A percentile compares a stretch with the other conserved stretches of the same genome.
These are phyloP conservation scores for Roridomyces roridus DNA, from an alignment of 768 basidiomycete genomes.

Conservation along the genomic window DNA sequence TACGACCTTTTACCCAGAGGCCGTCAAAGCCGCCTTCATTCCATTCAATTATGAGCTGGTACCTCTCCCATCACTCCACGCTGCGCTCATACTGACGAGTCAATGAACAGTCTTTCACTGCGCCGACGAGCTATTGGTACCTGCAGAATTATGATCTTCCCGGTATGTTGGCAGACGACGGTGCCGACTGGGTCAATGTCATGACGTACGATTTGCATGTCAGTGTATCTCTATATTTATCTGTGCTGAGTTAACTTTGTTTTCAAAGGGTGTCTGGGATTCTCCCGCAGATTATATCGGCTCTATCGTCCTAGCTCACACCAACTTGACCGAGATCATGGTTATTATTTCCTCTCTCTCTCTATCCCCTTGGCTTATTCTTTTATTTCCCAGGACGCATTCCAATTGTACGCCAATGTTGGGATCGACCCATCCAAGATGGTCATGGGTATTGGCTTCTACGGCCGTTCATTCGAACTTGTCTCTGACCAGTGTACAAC, in stretches of 20 bases:
- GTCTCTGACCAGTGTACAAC: not conserved
- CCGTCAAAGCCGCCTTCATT: slow-evolving; percentile 6
- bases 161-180: not conserved
- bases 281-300: not conserved
- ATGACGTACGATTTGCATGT: slow-evolving; percentile 12
- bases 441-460: not conserved
- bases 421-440: not conserved
- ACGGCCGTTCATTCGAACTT: not conserved
- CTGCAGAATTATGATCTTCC: slow-evolving; percentile 2
- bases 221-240: not conserved
- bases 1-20: no score
- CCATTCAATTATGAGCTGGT: slow-evolving; percentile 3
- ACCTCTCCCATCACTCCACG: no score
- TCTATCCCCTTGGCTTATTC: no score
- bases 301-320: slow-evolving; percentile 2
- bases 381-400: not conserved
- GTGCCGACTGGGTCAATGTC: slow-evolving; percentile 4
- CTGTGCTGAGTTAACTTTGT: not conserved
- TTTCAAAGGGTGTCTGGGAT: not conserved
- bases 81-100: not conserved
- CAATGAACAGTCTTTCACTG: slow-evolving; percentile 4
- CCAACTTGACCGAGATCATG: not conserved
- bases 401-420: not conserved
- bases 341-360: not conserved
- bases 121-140: slow-evolving; percentile 16